Conservation (phyloP, 176 grass and related monocot genomes). For the Paspalum vaginatum region DNA sequence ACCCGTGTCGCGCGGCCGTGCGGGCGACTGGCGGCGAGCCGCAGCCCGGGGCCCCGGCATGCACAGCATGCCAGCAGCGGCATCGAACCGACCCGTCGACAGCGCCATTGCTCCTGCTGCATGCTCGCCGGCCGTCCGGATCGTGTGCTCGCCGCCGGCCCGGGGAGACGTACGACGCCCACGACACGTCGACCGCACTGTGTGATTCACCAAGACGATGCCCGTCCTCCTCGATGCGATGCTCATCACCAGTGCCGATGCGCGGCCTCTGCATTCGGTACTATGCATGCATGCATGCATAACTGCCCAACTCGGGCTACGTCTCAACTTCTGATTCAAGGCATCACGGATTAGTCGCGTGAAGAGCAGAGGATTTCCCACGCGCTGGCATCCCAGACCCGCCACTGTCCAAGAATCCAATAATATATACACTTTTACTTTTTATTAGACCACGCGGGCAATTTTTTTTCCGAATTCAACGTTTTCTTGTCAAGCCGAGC, state of each 20-base stretch:
- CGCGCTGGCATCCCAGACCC: too few relatives aligned
- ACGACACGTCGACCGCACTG: neutral
- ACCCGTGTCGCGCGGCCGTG: conserved; percentile 22
- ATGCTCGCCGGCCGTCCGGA: conserved; percentile 1
- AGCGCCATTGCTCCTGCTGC: neutral
- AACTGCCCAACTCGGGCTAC: neutral
- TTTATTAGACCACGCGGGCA: too few relatives aligned
- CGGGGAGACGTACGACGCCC: neutral
- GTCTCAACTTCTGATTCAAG: neutral
- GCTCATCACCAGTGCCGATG: neutral
- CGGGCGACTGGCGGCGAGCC: neutral
- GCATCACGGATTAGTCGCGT: too few relatives aligned
- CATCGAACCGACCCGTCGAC: conserved; percentile 7
- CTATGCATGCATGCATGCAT: neutral
- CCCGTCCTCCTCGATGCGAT: conserved; percentile 13
- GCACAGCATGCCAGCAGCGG: too few relatives aligned
- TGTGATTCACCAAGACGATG: conserved; percentile 43
- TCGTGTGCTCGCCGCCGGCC: neutral
- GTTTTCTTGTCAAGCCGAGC: too few relatives aligned
- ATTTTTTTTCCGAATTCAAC: too few relatives aligned
- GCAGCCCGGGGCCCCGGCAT: neutral
- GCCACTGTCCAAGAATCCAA: too few relatives aligned
- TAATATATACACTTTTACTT: too few relatives aligned
- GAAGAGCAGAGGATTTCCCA: too few relatives aligned
- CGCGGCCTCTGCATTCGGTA: neutral